Conservation (phyloP, 2,329 filamentous ascomycete genomes). For the Orbilia javanica region DNA sequence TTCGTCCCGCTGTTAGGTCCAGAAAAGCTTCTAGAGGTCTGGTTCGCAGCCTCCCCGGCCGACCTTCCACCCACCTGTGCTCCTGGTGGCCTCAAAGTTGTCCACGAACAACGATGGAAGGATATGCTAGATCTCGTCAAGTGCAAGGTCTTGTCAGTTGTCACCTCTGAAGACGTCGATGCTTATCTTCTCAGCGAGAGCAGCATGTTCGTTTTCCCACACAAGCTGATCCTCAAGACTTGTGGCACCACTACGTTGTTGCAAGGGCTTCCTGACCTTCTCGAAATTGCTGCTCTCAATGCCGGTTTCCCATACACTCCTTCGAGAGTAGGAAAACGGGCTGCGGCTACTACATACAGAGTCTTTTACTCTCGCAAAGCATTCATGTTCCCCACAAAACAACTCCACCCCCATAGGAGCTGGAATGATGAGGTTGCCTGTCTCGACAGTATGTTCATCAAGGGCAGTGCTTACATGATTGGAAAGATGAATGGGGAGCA, state of each 20-base stretch:
- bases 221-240: conserved; percentile 98
- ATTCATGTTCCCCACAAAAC: conserved; percentile 93
- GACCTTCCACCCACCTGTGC: conserved; percentile 78
- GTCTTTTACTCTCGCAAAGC: conserved; percentile 99
- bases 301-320: conserved; percentile 88
- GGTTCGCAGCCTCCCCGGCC: conserved; percentile 87
- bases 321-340: conserved; percentile 65
- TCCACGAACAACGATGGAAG: conserved; percentile 88
- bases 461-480: conserved; percentile 98
- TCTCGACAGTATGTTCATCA: conserved; percentile 89
- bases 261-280: conserved; percentile 86
- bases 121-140: conserved; percentile 98
- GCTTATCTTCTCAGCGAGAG: conserved; percentile 98
- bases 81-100: conserved; percentile 84
- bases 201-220: conserved; percentile 99
- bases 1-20: conserved; percentile 72
- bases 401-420: conserved; percentile 93
- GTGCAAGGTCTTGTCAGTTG: conserved; percentile 95
- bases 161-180: conserved; percentile 93
- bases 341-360: conserved; percentile 88
- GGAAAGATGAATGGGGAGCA: conserved; percentile 99
- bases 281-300: conserved; percentile 88
- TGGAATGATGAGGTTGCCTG: conserved; percentile 97
- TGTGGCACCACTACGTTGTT: conserved; percentile 96
- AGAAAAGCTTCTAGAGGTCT: conserved; percentile 98